These are phyloP conservation scores for Haberlea rhodopensis DNA, from an alignment of 257 asterid species.

Conservation along the genomic window DNA sequence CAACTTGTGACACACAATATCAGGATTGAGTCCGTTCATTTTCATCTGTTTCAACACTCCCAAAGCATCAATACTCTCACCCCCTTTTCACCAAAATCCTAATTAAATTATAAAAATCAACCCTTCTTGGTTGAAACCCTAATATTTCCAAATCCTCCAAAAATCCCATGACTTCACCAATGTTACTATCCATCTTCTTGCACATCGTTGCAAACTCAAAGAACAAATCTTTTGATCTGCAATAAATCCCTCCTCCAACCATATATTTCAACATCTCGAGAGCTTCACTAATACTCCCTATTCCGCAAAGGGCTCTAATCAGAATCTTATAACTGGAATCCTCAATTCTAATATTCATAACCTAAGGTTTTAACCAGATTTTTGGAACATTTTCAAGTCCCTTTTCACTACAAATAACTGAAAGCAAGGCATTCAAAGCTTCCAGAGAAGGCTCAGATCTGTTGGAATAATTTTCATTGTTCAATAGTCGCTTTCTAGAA, in stretches of 20 bases:
- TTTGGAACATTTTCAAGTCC: constrained; percentile 48
- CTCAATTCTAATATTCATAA: constrained; percentile 54
- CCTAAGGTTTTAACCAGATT: constrained; percentile 39
- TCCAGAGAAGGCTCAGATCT: constrained; percentile 55
- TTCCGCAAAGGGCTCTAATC: constrained; percentile 60
- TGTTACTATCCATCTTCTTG: constrained; percentile 24
- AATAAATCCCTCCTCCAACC: constrained; percentile 51
- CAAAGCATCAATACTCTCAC: constrained; percentile 40
- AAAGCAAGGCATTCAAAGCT: constrained; percentile 50
- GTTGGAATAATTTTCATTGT: too few species aligned
- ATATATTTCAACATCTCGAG: constrained; percentile 44
- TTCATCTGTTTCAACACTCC: constrained; percentile 54
- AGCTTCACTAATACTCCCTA: constrained; percentile 43
- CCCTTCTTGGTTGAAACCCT: constrained; percentile 47
- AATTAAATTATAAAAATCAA: constrained; percentile 52
- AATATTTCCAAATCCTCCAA: constrained; percentile 41
- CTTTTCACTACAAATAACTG: constrained; percentile 46
- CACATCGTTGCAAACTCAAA: constrained; percentile 47
- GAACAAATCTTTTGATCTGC: constrained; percentile 50
- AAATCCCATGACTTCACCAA: constrained; percentile 39
- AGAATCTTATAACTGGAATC: constrained; percentile 54
- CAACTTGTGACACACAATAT: constrained; percentile 50
- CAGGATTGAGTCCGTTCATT: constrained; percentile 37
- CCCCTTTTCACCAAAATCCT: constrained; percentile 42
- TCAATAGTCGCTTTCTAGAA: too few species aligned